Evolutionary conservation across 768 basidiomycete species (phyloP).

Genomic region (Mycena leptocephala): DNA sequence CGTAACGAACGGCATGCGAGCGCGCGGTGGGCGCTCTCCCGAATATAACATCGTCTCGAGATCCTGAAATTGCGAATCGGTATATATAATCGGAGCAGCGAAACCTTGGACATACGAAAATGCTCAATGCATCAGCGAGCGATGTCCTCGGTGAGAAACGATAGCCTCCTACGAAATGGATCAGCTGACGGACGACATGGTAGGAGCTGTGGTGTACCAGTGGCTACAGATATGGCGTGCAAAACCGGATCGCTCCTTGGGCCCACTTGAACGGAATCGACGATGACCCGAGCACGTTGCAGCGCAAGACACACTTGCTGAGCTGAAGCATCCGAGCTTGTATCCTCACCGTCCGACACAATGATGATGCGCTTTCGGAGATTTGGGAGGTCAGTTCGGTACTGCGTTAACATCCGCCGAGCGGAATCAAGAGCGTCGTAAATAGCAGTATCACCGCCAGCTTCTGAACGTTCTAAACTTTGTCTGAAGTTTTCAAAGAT

Average conservation of each 20-base stretch:
- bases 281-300: slow-evolving; percentile 39
- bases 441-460: slow-evolving; percentile 45
- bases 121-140: slow-evolving; percentile 46
- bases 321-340: slow-evolving; percentile 34
- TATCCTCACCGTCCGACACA: slow-evolving; percentile 49
- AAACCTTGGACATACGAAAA: slow-evolving; percentile 38
- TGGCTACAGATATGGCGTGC: slow-evolving; percentile 47
- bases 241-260: slow-evolving; percentile 29
- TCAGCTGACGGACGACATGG: neutral
- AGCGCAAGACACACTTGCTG: slow-evolving; percentile 39
- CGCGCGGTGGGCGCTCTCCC: slow-evolving; percentile 40
- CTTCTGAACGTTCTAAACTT: slow-evolving; percentile 34
- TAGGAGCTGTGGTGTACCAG: slow-evolving; percentile 33
- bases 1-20: slow-evolving; percentile 15
- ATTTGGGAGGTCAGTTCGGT: slow-evolving; percentile 42
- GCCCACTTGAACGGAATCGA: slow-evolving; percentile 50
- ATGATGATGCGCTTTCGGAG: slow-evolving; percentile 47
- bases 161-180: slow-evolving; percentile 42
- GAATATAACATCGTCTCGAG: slow-evolving; percentile 49
- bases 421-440: slow-evolving; percentile 47
- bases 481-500: slow-evolving; percentile 46
- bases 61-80: slow-evolving; percentile 33
- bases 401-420: slow-evolving; percentile 36
- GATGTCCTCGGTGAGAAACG: slow-evolving; percentile 47
- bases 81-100: neutral